phyloP scores from a whole-genome alignment of 441 rosid species.

The Brassica balearica region DNA sequence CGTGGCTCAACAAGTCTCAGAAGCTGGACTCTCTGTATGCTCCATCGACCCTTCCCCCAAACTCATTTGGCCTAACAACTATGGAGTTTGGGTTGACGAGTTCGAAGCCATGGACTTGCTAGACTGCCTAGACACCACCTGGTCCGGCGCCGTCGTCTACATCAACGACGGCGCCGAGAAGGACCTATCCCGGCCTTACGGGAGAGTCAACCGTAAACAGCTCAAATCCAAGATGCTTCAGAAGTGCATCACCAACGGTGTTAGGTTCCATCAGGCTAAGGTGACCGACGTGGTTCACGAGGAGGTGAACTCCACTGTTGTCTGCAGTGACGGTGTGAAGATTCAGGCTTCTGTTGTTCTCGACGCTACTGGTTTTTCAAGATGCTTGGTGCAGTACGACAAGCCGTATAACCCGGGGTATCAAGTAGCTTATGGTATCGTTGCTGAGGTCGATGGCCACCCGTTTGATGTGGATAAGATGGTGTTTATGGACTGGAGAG shows the following conservation, averaged over 20 bases:
- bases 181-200: constrained; percentile 82
- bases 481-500: constrained; percentile 99
- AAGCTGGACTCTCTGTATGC: constrained; percentile 90
- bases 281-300: constrained; percentile 87
- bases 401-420: constrained; percentile 95
- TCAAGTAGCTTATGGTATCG: constrained; percentile 92
- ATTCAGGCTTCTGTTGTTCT: constrained; percentile 85
- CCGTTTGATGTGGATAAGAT: constrained; percentile 91
- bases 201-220: constrained; percentile 89
- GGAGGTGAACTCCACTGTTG: constrained; percentile 74
- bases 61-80: constrained; percentile 95
- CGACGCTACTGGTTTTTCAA: constrained; percentile 95
- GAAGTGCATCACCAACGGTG: constrained; percentile 84
- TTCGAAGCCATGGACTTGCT: constrained; percentile 96
- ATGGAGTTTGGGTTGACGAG: constrained; percentile 98
- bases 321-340: constrained; percentile 83
- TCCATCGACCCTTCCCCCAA: constrained; percentile 84
- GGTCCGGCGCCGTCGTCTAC: constrained; percentile 91
- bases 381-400: constrained; percentile 92
- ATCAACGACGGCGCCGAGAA: constrained; percentile 61
- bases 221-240: constrained; percentile 92
- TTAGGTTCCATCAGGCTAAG: constrained; percentile 88
- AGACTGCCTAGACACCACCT: constrained; percentile 89
- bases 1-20: constrained; percentile 91
- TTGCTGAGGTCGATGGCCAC: constrained; percentile 94